Conservation (phyloP, 805 yeast genomes). For the Yamadazyma akitaensis region DNA sequence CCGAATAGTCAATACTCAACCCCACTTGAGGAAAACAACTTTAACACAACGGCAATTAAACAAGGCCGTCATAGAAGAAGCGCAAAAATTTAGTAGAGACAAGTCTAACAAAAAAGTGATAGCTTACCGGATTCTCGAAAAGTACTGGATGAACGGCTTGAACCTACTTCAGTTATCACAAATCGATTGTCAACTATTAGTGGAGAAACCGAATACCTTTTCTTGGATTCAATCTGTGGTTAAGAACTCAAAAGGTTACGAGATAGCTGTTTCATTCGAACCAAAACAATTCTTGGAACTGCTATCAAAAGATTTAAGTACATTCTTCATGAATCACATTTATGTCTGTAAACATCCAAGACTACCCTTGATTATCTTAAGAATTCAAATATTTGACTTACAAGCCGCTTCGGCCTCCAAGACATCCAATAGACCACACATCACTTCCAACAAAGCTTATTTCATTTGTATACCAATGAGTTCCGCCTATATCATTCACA, state of each 20-base stretch:
- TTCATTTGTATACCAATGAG: slow-evolving; percentile 66
- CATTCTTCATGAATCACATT: slow-evolving; percentile 58
- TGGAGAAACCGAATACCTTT: slow-evolving; percentile 52
- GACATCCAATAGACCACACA: slow-evolving; percentile 31
- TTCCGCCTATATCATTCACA: slow-evolving; percentile 64
- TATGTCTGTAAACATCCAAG: slow-evolving; percentile 65
- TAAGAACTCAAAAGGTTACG: slow-evolving; percentile 28
- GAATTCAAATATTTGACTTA: slow-evolving; percentile 68
- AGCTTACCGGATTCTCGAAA: slow-evolving; percentile 45
- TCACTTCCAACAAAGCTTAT: slow-evolving; percentile 56
- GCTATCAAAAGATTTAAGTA: slow-evolving; percentile 46
- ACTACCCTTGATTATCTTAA: slow-evolving; percentile 54
- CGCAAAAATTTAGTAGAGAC: slow-evolving; percentile 6
- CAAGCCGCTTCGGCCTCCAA: slow-evolving; percentile 14
- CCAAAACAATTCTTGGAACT: slow-evolving; percentile 50
- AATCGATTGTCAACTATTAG: slow-evolving; percentile 60
- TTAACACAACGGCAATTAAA: slow-evolving; percentile 22
- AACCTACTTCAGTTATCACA: slow-evolving; percentile 68
- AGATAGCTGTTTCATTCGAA: slow-evolving; percentile 37
- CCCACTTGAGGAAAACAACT: slow-evolving; percentile 13
- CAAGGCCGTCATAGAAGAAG: slow-evolving; percentile 17
- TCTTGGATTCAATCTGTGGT: slow-evolving; percentile 50
- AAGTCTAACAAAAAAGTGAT: slow-evolving; percentile 25
- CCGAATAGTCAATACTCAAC: slow-evolving; percentile 27
- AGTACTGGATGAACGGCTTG: slow-evolving; percentile 55